phyloP scores from a whole-genome alignment of 2,329 filamentous ascomycete genomes.

The Cytospora piceicola region DNA sequence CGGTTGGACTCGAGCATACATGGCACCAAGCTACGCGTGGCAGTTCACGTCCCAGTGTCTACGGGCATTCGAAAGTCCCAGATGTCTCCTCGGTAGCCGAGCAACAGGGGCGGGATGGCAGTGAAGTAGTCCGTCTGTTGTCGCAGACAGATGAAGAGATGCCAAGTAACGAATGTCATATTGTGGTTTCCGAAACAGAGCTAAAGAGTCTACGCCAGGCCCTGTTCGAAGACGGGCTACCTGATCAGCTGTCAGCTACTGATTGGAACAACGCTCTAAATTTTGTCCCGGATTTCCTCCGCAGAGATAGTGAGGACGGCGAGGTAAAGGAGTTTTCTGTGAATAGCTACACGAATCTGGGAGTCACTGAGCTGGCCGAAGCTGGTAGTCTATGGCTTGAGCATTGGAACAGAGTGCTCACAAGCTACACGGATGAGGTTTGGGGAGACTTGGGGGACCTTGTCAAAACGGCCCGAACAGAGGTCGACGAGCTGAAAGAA shows the following conservation, averaged over 20 bases:
- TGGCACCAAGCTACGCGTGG: conserved; percentile 25
- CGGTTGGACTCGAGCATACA: conserved; percentile 29
- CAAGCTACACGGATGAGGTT: conserved; percentile 65
- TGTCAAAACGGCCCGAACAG: conserved; percentile 58
- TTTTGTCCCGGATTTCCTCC: conserved; percentile 53
- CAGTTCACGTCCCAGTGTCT: too few species aligned
- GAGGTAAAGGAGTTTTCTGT: conserved; percentile 27
- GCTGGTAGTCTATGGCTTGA: conserved; percentile 53
- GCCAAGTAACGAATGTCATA: conserved; percentile 31
- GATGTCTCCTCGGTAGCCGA: conserved; percentile 37
- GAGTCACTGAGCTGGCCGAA: conserved; percentile 44
- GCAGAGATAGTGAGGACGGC: conserved; percentile 32
- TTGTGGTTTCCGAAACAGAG: conserved; percentile 38
- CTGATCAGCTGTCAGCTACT: conserved; percentile 26
- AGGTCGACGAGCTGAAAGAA: conserved; percentile 52
- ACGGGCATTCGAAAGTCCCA: neutral
- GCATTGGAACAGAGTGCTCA: conserved; percentile 61
- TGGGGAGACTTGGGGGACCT: conserved; percentile 67
- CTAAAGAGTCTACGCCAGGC: conserved; percentile 42
- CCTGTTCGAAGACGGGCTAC: conserved; percentile 41
- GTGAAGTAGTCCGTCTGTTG: conserved; percentile 46
- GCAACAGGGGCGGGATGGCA: conserved; percentile 44
- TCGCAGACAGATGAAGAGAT: conserved; percentile 35
- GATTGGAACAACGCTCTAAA: conserved; percentile 54
- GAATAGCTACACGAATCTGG: conserved; percentile 42